Percentiles rank a stretch among this genome's conserved stretches.
Conservation (phyloP, 371 early-diverging fungal genomes). For the Actinomortierella wolfii region DNA sequence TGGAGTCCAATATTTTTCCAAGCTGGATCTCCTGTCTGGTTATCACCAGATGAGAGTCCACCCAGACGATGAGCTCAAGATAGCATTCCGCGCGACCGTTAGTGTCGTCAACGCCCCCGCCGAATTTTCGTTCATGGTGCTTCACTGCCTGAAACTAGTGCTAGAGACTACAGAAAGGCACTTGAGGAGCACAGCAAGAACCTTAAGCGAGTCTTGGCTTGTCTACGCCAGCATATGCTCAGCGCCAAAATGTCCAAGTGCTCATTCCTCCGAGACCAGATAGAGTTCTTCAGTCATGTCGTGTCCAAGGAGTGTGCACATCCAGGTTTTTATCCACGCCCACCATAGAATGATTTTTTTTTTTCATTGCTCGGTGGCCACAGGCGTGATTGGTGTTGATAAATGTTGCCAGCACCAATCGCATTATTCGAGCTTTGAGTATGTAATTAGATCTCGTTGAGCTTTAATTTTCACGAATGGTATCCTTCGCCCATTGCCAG, state of each 20-base stretch:
- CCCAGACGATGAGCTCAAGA: slow-evolving; percentile 35
- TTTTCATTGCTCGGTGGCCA: too few species aligned
- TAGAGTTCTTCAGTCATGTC: slow-evolving; percentile 4
- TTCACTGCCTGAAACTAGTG: slow-evolving; percentile 35
- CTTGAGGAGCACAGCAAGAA: slow-evolving; percentile 53
- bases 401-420: too few species aligned
- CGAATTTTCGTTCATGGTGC: slow-evolving; percentile 51
- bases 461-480: too few species aligned
- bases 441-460: too few species aligned
- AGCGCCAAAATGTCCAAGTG: slow-evolving; percentile 57
- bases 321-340: too few species aligned
- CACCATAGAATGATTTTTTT: too few species aligned
- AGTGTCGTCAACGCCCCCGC: slow-evolving; percentile 53
- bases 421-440: too few species aligned
- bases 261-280: slow-evolving; percentile 9
- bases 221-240: slow-evolving; percentile 44
- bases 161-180: slow-evolving; percentile 50
- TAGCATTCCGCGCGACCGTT: slow-evolving; percentile 44
- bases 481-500: too few species aligned
- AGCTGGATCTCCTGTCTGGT: slow-evolving; percentile 49
- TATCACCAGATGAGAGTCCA: slow-evolving; percentile 25
- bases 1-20: slow-evolving; percentile 49
- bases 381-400: too few species aligned
- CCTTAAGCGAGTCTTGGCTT: slow-evolving; percentile 40
- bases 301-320: slow-evolving; percentile 8